Conservation (phyloP, 2,329 filamentous ascomycete genomes). For the Arthrinium phaeospermum region DNA sequence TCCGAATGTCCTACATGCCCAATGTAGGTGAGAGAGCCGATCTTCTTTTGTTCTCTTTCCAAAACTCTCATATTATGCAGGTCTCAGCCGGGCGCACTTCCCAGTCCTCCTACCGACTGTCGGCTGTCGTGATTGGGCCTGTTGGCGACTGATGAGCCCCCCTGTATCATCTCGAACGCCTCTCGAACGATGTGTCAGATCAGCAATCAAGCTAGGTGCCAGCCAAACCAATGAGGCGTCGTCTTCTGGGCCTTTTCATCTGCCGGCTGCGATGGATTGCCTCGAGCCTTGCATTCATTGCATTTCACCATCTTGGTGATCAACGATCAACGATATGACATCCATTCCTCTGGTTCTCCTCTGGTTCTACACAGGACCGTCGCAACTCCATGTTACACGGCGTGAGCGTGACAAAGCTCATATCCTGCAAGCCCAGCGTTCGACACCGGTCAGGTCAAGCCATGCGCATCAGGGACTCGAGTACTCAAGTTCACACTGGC, state of each 20-base stretch:
- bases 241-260: background rate
- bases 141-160: background rate
- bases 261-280: background rate
- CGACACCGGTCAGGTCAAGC: background rate
- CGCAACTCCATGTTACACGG: background rate
- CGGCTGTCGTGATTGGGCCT: background rate
- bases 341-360: background rate
- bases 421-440: background rate
- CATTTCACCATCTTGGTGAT: background rate
- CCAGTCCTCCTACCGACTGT: background rate
- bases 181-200: slow-evolving; percentile 13
- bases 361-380: background rate
- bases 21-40: background rate
- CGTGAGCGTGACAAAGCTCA: background rate
- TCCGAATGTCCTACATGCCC: background rate
- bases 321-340: background rate
- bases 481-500: background rate
- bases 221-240: slow-evolving; percentile 7
- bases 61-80: background rate
- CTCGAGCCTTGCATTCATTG: slow-evolving; percentile 7
- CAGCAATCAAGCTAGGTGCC: background rate
- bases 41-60: too few relatives aligned
- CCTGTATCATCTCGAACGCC: slow-evolving; percentile 9
- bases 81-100: slow-evolving; percentile 3
- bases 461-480: background rate